Conservation (phyloP, 192 early-diverging fungal genomes). For the Rhizophagus prolifer region DNA sequence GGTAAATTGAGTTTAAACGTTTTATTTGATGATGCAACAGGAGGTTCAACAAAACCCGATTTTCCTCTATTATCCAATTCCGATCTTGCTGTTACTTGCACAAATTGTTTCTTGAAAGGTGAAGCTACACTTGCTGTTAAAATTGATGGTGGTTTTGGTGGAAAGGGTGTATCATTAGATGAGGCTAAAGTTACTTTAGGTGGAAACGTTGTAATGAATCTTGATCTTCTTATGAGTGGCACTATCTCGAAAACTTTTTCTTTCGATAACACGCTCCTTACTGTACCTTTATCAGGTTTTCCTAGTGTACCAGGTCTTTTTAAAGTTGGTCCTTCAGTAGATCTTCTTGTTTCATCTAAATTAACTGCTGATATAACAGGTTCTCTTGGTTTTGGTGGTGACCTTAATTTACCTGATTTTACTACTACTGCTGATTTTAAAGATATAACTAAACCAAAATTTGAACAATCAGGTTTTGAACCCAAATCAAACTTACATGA, state of each 20-base stretch:
- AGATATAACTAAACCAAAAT: neutral
- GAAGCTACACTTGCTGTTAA: neutral
- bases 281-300: neutral
- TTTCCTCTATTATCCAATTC: neutral
- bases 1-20: neutral
- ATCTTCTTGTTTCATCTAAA: neutral
- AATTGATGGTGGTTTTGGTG: neutral
- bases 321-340: slow-evolving; percentile 1
- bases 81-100: neutral
- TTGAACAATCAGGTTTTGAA: neutral
- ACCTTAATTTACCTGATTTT: neutral
- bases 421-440: neutral
- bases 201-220: slow-evolving; percentile 1
- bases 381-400: neutral
- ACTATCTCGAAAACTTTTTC: neutral
- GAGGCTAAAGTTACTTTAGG: neutral
- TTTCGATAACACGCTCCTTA: neutral
- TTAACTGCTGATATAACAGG: neutral
- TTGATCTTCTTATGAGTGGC: neutral
- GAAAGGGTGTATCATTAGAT: neutral
- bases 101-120: slow-evolving; percentile 12
- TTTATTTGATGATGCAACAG: slow-evolving; percentile 6
- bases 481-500: neutral
- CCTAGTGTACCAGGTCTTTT: neutral
- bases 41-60: slow-evolving; percentile 3